Evolutionary conservation across 106 monocot genomes (phyloP), one percentile per base, ranked within the genome.

Genomic region (Apostasia ramifera): DNA sequence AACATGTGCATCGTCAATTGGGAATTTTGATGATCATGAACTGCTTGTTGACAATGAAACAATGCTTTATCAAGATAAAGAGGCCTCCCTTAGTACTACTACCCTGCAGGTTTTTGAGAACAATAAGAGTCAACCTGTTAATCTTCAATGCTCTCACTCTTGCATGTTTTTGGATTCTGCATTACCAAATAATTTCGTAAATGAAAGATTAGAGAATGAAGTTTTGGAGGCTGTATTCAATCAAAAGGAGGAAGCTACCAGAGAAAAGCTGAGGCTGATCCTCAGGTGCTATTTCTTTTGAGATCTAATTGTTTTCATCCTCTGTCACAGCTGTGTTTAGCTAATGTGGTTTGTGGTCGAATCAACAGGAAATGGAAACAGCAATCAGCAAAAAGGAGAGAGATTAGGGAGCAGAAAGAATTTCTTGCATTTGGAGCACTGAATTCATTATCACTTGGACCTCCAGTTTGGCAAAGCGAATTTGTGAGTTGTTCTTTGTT

Each of bases 281-380:
- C 47, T 90, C 67, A 98, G 98, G 98, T 93, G 53, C 6, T 6
- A 74, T 68, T 53, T 26, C 66, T 57, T 59, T 61, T 53, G 15
- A 38, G 38, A 10, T 57, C 40, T 66, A 39, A 40, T 39, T 42
- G 3, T 82, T 55, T 72, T 55, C 57, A 5, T 67, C 40, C 12
- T 48, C 8, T 69, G 26, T 48, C 54, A 47, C 37, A 41, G 44
- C 3, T 55, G 40, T 44, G 1, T 55, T 5, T 40, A 73, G 2
- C 39, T 66, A 9, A 6, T 61, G 52, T 69, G 48, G 43, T 53
- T 60, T 67, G 37, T 14, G 0, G 44, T 50, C 52, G 44, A 58
- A 68, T 62, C 43, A 11, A 47, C 68, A 98, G 98, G 76, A 98
- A 78, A 80, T 93, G 98, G 98, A 93, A 80, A 70, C 73, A 59